phyloP scores from a whole-genome alignment of 2,329 filamentous ascomycete genomes.

The Colletotrichum sidae region DNA sequence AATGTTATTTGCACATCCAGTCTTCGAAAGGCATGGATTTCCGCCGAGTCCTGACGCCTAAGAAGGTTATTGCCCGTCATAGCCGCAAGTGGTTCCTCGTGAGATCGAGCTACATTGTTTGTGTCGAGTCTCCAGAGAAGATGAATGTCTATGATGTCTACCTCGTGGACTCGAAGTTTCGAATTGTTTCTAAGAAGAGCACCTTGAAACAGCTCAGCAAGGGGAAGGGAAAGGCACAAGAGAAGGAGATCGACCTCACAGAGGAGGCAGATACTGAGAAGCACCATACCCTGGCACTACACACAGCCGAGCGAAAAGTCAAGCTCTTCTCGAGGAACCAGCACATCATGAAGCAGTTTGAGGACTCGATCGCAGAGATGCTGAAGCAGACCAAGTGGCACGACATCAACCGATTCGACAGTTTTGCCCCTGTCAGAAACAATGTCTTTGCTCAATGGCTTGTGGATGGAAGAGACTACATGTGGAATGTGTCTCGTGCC shows the following conservation, averaged over 20 bases:
- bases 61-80: conserved; percentile 83
- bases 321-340: conserved; percentile 93
- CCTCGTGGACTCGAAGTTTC: conserved; percentile 91
- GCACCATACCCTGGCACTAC: conserved; percentile 88
- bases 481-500: conserved; percentile 98
- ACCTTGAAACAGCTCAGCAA: conserved; percentile 61
- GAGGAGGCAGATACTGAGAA: conserved; percentile 57
- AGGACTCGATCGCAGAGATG: conserved; percentile 93
- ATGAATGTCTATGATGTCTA: conserved; percentile 99
- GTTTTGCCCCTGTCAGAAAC: conserved; percentile 89
- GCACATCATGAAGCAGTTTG: conserved; percentile 88
- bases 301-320: conserved; percentile 91
- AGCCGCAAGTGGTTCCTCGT: conserved; percentile 97
- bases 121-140: conserved; percentile 97
- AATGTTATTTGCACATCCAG: conserved; percentile 92
- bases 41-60: conserved; percentile 81
- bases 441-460: conserved; percentile 95
- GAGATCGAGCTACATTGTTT: conserved; percentile 97
- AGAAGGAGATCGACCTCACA: conserved; percentile 61
- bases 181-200: conserved; percentile 79
- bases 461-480: conserved; percentile 96
- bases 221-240: conserved; percentile 63
- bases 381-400: conserved; percentile 85
- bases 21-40: conserved; percentile 91
- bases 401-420: conserved; percentile 86